phyloP scores from a whole-genome alignment of 2,329 filamentous ascomycete genomes.

The Diaporthe capsici region DNA sequence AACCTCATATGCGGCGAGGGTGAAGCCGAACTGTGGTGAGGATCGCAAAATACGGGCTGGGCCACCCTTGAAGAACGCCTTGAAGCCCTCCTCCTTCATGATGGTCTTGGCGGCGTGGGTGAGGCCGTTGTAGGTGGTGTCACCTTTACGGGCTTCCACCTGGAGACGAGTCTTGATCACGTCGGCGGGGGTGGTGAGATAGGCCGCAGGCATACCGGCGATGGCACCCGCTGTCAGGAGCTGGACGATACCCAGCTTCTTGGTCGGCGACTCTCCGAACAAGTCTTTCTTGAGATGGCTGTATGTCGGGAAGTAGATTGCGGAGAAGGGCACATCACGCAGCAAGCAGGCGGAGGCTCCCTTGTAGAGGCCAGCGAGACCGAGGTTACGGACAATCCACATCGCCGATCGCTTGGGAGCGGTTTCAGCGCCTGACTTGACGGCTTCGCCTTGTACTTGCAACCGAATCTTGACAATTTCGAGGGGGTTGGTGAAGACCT shows the following conservation, averaged over 20 bases:
- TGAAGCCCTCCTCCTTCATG: conserved; percentile 91
- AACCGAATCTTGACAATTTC: conserved; percentile 99
- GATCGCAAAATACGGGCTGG: conserved; percentile 95
- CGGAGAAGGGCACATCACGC: conserved; percentile 97
- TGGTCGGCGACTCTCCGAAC: conserved; percentile 89
- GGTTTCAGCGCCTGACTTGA: conserved; percentile 82
- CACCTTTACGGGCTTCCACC: conserved; percentile 96
- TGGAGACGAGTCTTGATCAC: conserved; percentile 99
- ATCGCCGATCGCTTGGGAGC: conserved; percentile 91
- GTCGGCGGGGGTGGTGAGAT: conserved; percentile 96
- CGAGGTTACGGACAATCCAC: conserved; percentile 97
- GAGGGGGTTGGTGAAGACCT: conserved; percentile 97
- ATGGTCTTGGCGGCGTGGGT: conserved; percentile 89
- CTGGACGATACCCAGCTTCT: conserved; percentile 91
- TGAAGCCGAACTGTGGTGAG: conserved; percentile 98
- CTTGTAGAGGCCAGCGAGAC: conserved; percentile 96
- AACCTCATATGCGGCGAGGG: conserved; percentile 93
- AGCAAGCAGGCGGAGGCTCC: conserved; percentile 94
- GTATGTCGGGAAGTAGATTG: conserved; percentile 99
- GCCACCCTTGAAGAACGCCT: conserved; percentile 98
- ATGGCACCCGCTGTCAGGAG: conserved; percentile 96
- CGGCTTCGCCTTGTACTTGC: conserved; percentile 95
- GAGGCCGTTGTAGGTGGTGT: conserved; percentile 87
- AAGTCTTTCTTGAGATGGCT: conserved; percentile 93
- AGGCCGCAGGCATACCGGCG: conserved; percentile 90